Evolutionary conservation across 495 filamentous ascomycete genomes (phyloP).

Genomic region (Letharia columbiana): DNA sequence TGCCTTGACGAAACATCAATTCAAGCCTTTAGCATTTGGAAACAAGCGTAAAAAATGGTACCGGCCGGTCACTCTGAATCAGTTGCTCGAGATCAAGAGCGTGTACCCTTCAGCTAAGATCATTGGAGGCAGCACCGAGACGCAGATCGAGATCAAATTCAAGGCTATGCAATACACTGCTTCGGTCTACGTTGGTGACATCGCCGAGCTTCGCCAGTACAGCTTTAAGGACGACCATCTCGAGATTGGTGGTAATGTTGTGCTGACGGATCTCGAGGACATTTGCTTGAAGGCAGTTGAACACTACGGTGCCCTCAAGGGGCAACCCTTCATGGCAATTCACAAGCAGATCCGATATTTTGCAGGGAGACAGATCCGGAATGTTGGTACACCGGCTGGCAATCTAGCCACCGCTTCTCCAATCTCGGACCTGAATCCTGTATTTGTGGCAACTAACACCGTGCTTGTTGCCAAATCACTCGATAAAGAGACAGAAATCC

Average conservation of each 20-base stretch:
- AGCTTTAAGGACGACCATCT: slow-evolving; percentile 69
- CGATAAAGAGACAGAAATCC: slow-evolving; percentile 63
- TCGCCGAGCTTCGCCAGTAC: slow-evolving; percentile 75
- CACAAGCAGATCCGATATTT: slow-evolving; percentile 64
- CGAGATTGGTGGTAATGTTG: slow-evolving; percentile 86
- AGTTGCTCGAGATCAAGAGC: slow-evolving; percentile 84
- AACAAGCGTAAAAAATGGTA: slow-evolving; percentile 96
- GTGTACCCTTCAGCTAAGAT: slow-evolving; percentile 81
- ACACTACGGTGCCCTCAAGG: slow-evolving; percentile 60
- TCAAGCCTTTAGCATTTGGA: slow-evolving; percentile 76
- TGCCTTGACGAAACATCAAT: slow-evolving; percentile 67
- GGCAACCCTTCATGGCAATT: slow-evolving; percentile 52
- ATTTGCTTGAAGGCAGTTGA: slow-evolving; percentile 66
- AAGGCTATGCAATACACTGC: slow-evolving; percentile 84
- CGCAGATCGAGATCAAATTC: slow-evolving; percentile 97
- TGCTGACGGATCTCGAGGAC: slow-evolving; percentile 50
- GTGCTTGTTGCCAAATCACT: slow-evolving; percentile 68
- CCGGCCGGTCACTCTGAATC: slow-evolving; percentile 75
- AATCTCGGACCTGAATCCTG: slow-evolving; percentile 93
- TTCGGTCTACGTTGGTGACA: slow-evolving; percentile 90
- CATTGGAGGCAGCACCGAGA: slow-evolving; percentile 93
- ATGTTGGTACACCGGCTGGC: slow-evolving; percentile 91
- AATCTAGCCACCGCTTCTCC: slow-evolving; percentile 93
- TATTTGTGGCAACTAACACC: slow-evolving; percentile 81
- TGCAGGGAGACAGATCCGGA: slow-evolving; percentile 90